Conservation (phyloP, 1,284 basidiomycete species). For the Leccinum pachyderme region DNA sequence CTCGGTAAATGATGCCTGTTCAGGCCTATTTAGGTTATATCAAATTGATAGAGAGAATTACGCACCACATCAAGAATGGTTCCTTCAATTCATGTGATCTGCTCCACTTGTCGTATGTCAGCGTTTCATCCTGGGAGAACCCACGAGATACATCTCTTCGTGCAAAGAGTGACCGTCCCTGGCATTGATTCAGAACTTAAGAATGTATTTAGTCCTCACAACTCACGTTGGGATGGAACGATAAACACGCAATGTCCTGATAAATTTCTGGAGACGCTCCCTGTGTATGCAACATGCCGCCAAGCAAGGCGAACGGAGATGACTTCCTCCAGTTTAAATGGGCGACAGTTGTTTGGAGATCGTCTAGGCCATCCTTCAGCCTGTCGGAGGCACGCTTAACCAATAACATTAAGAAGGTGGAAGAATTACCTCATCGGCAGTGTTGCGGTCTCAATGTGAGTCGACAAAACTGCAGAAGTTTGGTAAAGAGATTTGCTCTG, state of each 20-base stretch:
- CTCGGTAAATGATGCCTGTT: conserved; percentile 41
- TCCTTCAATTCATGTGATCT: conserved; percentile 28
- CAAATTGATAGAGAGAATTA: not conserved
- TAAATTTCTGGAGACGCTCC: conserved; percentile 23
- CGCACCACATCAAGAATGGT: conserved; percentile 39
- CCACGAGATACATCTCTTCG: conserved; percentile 58
- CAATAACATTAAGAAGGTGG: conserved; percentile 5
- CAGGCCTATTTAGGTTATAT: not conserved
- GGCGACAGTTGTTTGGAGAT: conserved; percentile 46
- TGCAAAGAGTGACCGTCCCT: conserved; percentile 35
- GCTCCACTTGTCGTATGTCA: conserved; percentile 40
- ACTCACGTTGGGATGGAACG: conserved; percentile 32
- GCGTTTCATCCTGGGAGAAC: conserved; percentile 39
- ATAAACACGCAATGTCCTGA: conserved; percentile 45
- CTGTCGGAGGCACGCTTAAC: conserved; percentile 27
- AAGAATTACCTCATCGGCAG: conserved; percentile 57
- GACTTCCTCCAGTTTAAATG: conserved; percentile 55
- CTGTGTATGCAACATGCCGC: conserved; percentile 50
- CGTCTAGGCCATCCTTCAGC: conserved; percentile 39
- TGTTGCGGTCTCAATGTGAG: conserved; percentile 66
- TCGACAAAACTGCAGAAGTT: conserved; percentile 61
- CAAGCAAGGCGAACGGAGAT: conserved; percentile 57
- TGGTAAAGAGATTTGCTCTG: conserved; percentile 50
- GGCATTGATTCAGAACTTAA: not conserved
- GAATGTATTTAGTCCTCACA: not conserved